Conservation (phyloP, 2,329 filamentous ascomycete species). For the Hypoxylon rubiginosum region DNA sequence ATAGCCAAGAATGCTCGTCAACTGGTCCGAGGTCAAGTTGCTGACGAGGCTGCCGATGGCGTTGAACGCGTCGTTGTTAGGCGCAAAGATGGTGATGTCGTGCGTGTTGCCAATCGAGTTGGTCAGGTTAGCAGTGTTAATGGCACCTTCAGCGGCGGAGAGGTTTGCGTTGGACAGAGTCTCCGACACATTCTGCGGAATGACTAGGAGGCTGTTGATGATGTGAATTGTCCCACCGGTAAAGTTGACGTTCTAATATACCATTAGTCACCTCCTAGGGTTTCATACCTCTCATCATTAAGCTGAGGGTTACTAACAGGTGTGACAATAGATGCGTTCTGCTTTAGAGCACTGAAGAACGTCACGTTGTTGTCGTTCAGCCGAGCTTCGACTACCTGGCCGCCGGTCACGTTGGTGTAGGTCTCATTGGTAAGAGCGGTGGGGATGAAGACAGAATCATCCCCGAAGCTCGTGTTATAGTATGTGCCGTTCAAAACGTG, state of each 20-base stretch:
- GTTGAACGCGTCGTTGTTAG: slow-evolving; percentile 71
- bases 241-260: slow-evolving; percentile 63
- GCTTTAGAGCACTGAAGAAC: slow-evolving; percentile 66
- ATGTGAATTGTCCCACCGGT: slow-evolving; percentile 69
- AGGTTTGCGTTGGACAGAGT: slow-evolving; percentile 60
- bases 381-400: slow-evolving; percentile 68
- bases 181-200: slow-evolving; percentile 59
- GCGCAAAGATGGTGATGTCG: slow-evolving; percentile 75
- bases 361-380: slow-evolving; percentile 58
- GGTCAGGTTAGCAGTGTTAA: slow-evolving; percentile 60
- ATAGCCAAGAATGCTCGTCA: slow-evolving; percentile 70
- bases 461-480: slow-evolving; percentile 47
- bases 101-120: slow-evolving; percentile 55
- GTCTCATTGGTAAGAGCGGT: slow-evolving; percentile 63
- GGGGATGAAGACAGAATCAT: slow-evolving; percentile 53
- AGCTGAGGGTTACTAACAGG: slow-evolving; percentile 57
- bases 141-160: slow-evolving; percentile 61
- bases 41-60: slow-evolving; percentile 66
- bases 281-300: neutral
- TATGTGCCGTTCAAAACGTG: slow-evolving; percentile 70
- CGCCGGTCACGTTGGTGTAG: slow-evolving; percentile 71
- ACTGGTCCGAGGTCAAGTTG: slow-evolving; percentile 61
- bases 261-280: too few relatives aligned
- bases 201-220: slow-evolving; percentile 61
- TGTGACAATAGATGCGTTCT: slow-evolving; percentile 62